phyloP scores from a whole-genome alignment of 2,329 filamentous ascomycete genomes.

The Pyricularia grisea region DNA sequence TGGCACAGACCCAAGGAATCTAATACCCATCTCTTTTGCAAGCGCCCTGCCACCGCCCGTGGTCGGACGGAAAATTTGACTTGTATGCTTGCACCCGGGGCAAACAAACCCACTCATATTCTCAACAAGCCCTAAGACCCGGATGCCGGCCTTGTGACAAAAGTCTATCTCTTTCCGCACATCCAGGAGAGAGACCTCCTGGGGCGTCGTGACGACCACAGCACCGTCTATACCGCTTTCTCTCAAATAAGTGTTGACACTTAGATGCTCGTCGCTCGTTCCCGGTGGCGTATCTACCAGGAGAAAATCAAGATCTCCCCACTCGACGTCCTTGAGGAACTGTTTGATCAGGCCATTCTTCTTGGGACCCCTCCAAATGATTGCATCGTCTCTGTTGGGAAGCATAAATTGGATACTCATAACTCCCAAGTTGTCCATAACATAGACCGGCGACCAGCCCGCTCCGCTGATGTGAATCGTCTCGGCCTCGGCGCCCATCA shows the following conservation, averaged over 20 bases:
- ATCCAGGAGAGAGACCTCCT: constrained; percentile 86
- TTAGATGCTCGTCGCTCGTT: constrained; percentile 90
- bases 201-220: constrained; percentile 86
- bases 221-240: constrained; percentile 90
- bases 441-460: constrained; percentile 95
- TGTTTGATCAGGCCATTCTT: constrained; percentile 98
- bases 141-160: constrained; percentile 87
- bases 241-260: constrained; percentile 84
- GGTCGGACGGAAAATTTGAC: constrained; percentile 81
- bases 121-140: constrained; percentile 81
- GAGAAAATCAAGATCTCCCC: constrained; percentile 89
- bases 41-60: constrained; percentile 78
- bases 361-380: constrained; percentile 97
- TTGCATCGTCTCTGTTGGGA: constrained; percentile 83
- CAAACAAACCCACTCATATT: constrained; percentile 99
- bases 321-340: constrained; percentile 95
- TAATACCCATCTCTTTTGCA: constrained; percentile 78
- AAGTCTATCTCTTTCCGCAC: constrained; percentile 98
- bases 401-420: constrained; percentile 99
- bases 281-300: constrained; percentile 94
- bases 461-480: constrained; percentile 83
- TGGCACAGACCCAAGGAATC: constrained; percentile 83
- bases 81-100: constrained; percentile 74
- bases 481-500: constrained; percentile 95
- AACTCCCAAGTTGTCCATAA: constrained; percentile 83